phyloP scores from a whole-genome alignment of 257 asterid genomes.

The Lycium barbarum region DNA sequence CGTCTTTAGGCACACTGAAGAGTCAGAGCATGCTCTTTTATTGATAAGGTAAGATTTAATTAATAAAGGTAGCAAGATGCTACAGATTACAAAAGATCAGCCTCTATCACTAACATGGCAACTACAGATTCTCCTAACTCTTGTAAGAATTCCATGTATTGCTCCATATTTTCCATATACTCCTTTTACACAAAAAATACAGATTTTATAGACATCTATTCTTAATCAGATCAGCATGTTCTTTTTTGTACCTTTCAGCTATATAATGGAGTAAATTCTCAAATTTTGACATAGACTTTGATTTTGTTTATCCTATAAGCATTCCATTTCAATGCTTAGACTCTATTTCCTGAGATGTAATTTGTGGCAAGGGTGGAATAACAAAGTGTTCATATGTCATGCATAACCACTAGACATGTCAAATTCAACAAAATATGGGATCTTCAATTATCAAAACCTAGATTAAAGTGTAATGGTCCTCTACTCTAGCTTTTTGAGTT shows the following conservation, averaged over 20 bases:
- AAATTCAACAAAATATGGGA: background rate
- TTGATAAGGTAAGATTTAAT: too few relatives aligned
- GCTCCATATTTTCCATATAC: too few relatives aligned
- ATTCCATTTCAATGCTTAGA: background rate
- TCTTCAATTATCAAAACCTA: background rate
- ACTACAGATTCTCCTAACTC: too few relatives aligned
- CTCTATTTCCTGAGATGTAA: background rate
- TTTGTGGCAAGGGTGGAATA: slow-evolving; percentile 22
- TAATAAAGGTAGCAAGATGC: too few relatives aligned
- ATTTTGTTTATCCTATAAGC: background rate
- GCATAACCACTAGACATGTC: background rate
- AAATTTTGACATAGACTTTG: background rate
- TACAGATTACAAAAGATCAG: too few relatives aligned
- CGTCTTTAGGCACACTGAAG: background rate
- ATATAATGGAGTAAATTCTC: slow-evolving; percentile 1
- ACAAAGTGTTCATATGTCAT: background rate
- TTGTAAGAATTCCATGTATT: too few relatives aligned
- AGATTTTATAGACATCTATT: too few relatives aligned
- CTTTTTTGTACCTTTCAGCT: background rate
- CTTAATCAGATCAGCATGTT: background rate
- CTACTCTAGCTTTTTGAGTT: background rate
- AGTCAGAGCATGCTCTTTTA: background rate
- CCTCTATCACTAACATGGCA: too few relatives aligned
- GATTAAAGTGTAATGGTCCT: background rate
- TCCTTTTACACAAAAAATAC: too few relatives aligned